phyloP scores from a whole-genome alignment of 176 grass and related monocot species.

The Dactylis glomerata region DNA sequence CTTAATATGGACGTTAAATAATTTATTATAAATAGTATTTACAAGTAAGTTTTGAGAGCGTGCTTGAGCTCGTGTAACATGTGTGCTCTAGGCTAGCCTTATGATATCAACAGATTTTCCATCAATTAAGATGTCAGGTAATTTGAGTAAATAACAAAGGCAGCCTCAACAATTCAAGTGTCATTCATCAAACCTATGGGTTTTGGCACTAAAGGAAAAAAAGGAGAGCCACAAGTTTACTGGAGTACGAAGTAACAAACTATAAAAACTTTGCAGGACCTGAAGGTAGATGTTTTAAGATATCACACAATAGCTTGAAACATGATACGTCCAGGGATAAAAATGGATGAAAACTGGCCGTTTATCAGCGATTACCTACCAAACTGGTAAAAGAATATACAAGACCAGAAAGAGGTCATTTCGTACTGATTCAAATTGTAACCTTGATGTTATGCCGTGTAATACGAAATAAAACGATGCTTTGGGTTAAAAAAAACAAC shows the following conservation, averaged over 20 bases:
- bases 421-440: neutral
- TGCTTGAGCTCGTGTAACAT: neutral
- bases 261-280: neutral
- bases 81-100: neutral
- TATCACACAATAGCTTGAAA: neutral
- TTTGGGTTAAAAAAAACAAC: neutral
- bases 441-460: neutral
- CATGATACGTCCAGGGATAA: neutral
- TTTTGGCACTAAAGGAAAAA: neutral
- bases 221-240: neutral
- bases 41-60: neutral
- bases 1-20: neutral
- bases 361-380: neutral
- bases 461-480: neutral
- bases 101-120: neutral
- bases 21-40: neutral
- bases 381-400: neutral
- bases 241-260: neutral
- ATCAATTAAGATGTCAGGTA: neutral
- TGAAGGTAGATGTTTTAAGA: neutral
- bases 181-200: neutral
- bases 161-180: neutral
- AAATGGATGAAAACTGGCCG: neutral
- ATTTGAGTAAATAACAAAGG: neutral
- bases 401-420: neutral